Evolutionary conservation across 2,329 filamentous ascomycete species (phyloP).

Genomic region (Thielaviopsis ethacetica): DNA sequence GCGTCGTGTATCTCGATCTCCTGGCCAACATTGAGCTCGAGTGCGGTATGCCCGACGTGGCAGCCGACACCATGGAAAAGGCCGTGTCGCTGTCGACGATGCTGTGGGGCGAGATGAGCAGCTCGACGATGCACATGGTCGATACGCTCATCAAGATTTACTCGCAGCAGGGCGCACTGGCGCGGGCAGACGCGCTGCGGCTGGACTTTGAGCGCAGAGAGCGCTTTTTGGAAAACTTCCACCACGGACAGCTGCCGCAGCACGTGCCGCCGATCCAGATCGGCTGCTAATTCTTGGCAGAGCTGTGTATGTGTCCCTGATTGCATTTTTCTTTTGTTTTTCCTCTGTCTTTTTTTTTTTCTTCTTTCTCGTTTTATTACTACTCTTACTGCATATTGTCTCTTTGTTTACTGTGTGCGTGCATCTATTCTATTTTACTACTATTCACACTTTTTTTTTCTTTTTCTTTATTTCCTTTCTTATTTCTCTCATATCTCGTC

Average conservation of each 20-base stretch:
- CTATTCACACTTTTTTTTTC: neutral
- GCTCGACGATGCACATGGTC: constrained; percentile 10
- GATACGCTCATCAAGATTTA: constrained; percentile 11
- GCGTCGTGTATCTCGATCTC: constrained; percentile 10
- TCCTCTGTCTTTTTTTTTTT: neutral
- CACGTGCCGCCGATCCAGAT: constrained; percentile 9
- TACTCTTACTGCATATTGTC: neutral
- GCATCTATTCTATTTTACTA: neutral
- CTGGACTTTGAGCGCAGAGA: constrained; percentile 3
- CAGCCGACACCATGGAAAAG: constrained; percentile 10
- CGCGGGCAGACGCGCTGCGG: constrained; percentile 1
- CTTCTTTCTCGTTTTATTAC: neutral
- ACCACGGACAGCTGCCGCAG: constrained; percentile 2
- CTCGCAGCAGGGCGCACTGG: constrained; percentile 8
- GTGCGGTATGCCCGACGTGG: constrained; percentile 5
- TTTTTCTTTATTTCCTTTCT: neutral
- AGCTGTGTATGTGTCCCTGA: too few relatives aligned
- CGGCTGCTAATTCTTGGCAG: neutral
- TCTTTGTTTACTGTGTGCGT: neutral
- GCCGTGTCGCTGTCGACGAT: constrained; percentile 6
- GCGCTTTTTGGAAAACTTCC: constrained; percentile 8
- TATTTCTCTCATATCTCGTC: too few relatives aligned
- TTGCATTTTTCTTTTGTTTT: neutral
- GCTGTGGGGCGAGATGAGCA: constrained; percentile 9
- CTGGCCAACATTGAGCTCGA: constrained; percentile 9